Conservation (phyloP, 441 rosid species). For the Breynia disticha region DNA sequence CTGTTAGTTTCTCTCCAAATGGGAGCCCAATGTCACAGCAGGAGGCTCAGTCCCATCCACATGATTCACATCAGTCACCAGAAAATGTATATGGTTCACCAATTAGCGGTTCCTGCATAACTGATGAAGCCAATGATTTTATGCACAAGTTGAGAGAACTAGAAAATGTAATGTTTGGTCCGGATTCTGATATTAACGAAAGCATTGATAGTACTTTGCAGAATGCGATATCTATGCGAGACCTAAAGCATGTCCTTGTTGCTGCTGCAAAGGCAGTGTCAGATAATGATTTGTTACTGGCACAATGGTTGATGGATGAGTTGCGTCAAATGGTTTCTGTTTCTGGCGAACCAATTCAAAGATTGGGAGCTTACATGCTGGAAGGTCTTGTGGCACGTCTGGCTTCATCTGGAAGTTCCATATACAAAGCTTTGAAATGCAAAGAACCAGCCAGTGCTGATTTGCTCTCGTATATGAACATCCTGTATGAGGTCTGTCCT, state of each 20-base stretch:
- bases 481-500: constrained; percentile 79
- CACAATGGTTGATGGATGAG: constrained; percentile 58
- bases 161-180: constrained; percentile 73
- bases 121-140: constrained; percentile 53
- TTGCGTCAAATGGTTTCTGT: constrained; percentile 63
- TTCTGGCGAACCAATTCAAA: constrained; percentile 75
- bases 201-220: constrained; percentile 22
- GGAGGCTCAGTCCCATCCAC: constrained; percentile 31
- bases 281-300: constrained; percentile 54
- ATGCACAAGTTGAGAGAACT: constrained; percentile 66
- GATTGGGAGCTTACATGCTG: constrained; percentile 75
- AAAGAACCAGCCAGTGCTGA: constrained; percentile 62
- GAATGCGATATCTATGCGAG: constrained; percentile 40
- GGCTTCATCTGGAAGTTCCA: constrained; percentile 68
- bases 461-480: constrained; percentile 70
- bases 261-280: constrained; percentile 71
- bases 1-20: constrained; percentile 31
- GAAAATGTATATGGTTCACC: constrained; percentile 45
- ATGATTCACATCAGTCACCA: constrained; percentile 35
- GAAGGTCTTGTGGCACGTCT: constrained; percentile 79
- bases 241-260: constrained; percentile 58
- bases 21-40: constrained; percentile 44
- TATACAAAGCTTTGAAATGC: constrained; percentile 46
- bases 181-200: constrained; percentile 47
- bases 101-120: constrained; percentile 55